phyloP scores from a whole-genome alignment of 2,329 filamentous ascomycete species.

The Cercospora zeae-maydis region DNA sequence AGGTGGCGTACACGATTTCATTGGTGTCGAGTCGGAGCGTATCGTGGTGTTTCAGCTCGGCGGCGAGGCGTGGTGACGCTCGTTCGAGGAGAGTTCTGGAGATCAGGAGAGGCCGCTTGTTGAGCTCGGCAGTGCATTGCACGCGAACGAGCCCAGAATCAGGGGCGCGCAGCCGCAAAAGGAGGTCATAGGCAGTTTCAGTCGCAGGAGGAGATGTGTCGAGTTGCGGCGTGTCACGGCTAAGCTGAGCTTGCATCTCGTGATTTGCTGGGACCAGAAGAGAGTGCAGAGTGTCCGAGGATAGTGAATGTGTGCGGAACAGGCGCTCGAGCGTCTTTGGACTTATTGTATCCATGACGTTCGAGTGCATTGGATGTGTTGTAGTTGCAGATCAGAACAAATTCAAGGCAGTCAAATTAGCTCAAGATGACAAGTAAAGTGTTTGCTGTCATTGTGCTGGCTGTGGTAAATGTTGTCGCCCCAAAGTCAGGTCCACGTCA shows the following conservation, averaged over 20 bases:
- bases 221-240: neutral
- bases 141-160: neutral
- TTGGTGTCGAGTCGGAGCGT: neutral
- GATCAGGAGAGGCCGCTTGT: neutral
- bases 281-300: neutral
- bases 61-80: neutral
- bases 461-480: neutral
- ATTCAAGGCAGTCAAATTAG: neutral
- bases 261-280: neutral
- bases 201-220: neutral
- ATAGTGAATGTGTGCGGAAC: neutral
- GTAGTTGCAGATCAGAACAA: neutral
- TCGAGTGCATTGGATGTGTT: neutral
- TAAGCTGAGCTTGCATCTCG: neutral
- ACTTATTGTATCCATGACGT: neutral
- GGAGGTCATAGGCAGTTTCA: neutral
- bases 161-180: neutral
- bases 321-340: neutral
- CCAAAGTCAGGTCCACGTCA: neutral
- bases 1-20: neutral
- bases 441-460: neutral
- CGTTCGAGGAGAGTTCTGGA: neutral
- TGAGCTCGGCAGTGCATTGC: neutral
- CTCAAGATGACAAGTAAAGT: neutral
- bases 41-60: neutral